Percentiles rank a stretch among this genome's conserved stretches.
These are phyloP conservation scores for Xanthoconium stramineum DNA, from an alignment of 768 basidiomycete genomes.

Conservation along the genomic window DNA sequence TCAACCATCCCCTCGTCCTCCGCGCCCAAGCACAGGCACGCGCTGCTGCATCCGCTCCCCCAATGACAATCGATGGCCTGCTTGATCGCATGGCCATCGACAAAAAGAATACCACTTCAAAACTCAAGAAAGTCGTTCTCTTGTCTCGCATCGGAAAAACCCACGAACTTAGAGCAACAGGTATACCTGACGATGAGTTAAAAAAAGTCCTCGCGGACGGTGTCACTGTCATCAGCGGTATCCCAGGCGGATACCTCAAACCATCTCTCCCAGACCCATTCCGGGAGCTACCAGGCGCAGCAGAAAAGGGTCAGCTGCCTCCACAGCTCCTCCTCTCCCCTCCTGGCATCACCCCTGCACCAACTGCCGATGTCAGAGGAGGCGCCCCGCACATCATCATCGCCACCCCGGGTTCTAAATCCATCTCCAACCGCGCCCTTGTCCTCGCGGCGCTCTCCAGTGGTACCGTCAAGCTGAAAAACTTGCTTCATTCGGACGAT, in stretches of 20 bases:
- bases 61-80: conserved; percentile 66
- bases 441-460: conserved; percentile 89
- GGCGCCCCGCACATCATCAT: conserved; percentile 47
- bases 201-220: conserved; percentile 78
- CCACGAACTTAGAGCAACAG: conserved; percentile 87
- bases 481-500: conserved; percentile 94
- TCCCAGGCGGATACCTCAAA: conserved; percentile 39
- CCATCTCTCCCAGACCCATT: conserved; percentile 47
- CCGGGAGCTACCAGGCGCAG: conserved; percentile 15
- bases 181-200: conserved; percentile 78
- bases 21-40: conserved; percentile 18
- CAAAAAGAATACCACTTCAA: conserved; percentile 93
- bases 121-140: conserved; percentile 88
- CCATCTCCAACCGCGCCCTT: conserved; percentile 91
- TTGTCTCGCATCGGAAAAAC: conserved; percentile 89
- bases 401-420: conserved; percentile 95
- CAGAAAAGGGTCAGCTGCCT: conserved; percentile 15
- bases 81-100: conserved; percentile 94
- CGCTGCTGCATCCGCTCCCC: conserved; percentile 17
- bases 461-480: conserved; percentile 85
- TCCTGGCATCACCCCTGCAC: neutral
- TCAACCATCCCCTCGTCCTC: conserved; percentile 73
- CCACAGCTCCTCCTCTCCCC: conserved; percentile 19
- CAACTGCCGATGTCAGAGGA: neutral
- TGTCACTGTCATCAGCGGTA: conserved; percentile 67